Percentiles rank a stretch among this genome's conserved stretches.
Conservation (phyloP, 352 stramenopile species). For the Saprolegnia diclina region DNA sequence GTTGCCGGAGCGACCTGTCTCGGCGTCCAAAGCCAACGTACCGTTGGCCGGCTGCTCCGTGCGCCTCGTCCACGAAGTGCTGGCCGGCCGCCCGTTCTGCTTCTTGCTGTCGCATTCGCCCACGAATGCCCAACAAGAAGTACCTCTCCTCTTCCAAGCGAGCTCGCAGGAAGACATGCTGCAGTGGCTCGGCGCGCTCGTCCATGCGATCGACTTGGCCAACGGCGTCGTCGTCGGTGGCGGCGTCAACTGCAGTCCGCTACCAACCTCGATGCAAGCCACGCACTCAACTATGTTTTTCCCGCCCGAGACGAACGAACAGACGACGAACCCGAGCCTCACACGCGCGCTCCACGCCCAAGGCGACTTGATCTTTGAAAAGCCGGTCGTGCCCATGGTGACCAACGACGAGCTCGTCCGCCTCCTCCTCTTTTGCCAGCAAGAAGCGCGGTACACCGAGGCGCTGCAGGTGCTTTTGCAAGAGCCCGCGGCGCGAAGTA, state of each 20-base stretch:
- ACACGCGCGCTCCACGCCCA: background rate
- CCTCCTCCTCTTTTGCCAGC: conserved; percentile 56
- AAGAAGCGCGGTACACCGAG: conserved; percentile 57
- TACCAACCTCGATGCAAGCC: conserved; percentile 27
- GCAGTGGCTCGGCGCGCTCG: conserved; percentile 55
- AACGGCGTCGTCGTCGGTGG: conserved; percentile 47
- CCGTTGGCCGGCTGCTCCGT: conserved; percentile 2
- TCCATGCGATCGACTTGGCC: conserved; percentile 62
- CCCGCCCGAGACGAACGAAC: conserved; percentile 37
- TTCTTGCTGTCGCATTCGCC: conserved; percentile 60
- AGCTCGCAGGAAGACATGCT: conserved; percentile 40
- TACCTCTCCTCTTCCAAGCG: conserved; percentile 57
- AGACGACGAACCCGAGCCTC: conserved; percentile 32
- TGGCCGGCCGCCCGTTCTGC: conserved; percentile 53
- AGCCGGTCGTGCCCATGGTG: background rate
- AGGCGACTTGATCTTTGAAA: conserved; percentile 4
- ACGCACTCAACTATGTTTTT: conserved; percentile 30
- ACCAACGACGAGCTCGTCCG: conserved; percentile 6
- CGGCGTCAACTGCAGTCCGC: conserved; percentile 3
- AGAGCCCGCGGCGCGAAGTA: conserved; percentile 39
- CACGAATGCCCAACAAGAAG: conserved; percentile 30
- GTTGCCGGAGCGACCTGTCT: no score
- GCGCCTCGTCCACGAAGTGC: conserved; percentile 30
- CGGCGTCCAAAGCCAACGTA: conserved; percentile 15
- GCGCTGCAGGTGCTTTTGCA: conserved; percentile 65